Evolutionary conservation across 2,329 filamentous ascomycete species (phyloP).

Genomic region (Ilyonectria mors-panacis): DNA sequence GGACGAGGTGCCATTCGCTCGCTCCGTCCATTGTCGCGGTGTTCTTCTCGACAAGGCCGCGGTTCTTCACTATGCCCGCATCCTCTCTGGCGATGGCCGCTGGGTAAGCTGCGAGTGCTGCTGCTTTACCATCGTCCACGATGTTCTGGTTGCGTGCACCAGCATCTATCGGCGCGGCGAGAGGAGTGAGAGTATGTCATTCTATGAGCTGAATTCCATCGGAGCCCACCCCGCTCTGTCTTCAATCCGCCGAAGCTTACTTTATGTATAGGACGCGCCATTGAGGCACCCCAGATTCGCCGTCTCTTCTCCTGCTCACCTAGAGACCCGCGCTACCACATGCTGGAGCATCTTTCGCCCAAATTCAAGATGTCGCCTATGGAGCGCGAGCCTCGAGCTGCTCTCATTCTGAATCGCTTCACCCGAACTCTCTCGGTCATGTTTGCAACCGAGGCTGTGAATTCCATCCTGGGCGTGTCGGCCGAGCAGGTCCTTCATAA

Average conservation of each 20-base stretch:
- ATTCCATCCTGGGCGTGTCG: constrained; percentile 81
- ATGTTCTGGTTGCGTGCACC: constrained; percentile 88
- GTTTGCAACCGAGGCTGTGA: constrained; percentile 85
- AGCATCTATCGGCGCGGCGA: constrained; percentile 80
- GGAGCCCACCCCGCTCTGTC: background rate
- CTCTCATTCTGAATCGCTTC: constrained; percentile 89
- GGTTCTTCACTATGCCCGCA: constrained; percentile 83
- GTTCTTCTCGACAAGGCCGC: constrained; percentile 87
- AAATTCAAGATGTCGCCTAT: constrained; percentile 79
- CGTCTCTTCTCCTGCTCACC: constrained; percentile 86
- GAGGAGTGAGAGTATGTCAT: constrained; percentile 80
- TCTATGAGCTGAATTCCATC: background rate
- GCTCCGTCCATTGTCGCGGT: constrained; percentile 79
- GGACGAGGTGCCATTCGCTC: constrained; percentile 83
- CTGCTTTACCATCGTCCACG: constrained; percentile 90
- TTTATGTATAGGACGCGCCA: constrained; percentile 73
- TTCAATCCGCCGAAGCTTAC: constrained; percentile 29
- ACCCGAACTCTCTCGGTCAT: constrained; percentile 87
- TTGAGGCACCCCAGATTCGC: constrained; percentile 83
- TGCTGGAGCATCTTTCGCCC: constrained; percentile 86
- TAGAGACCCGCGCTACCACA: constrained; percentile 88
- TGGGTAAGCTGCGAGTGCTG: constrained; percentile 91
- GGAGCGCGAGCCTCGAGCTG: constrained; percentile 84
- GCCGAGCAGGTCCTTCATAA: constrained; percentile 79
- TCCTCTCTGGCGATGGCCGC: constrained; percentile 76